Evolutionary conservation across 2,329 filamentous ascomycete genomes (phyloP), one percentile per base, ranked within the genome.

Genomic region (Curvularia verruculosa): DNA sequence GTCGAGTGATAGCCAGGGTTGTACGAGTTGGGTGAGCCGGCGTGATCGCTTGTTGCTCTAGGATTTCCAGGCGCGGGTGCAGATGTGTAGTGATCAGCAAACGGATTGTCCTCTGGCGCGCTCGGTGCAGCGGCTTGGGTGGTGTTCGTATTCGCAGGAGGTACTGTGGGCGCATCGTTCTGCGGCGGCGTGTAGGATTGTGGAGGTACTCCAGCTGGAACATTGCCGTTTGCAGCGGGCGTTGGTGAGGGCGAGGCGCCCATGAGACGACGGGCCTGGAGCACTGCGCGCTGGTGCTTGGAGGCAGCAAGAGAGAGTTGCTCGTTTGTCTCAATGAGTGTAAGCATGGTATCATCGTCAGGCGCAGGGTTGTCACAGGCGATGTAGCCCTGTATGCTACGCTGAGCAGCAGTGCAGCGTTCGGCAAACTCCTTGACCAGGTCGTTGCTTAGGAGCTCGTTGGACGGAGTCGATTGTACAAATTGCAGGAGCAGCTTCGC

Each of bases 301-400:
- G 87, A 95, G 39, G 94, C 82, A 0, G 93, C 89, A 43, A 90
- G 86, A 59, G 91, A 90, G 28, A 99, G 82, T 72, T 94, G 90
- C 76, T 98, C 95, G 73, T 96, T 96, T 13, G 92, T 95, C 76
- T 97, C 92, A 70, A 99, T 96, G 60, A 99, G 81, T 13, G 87
- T 93, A 72, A 95, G 87, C 85, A 98, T 92, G 1, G 94, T 98
- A 65, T 96, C 89, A 69, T 96, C 94, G 75, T 98, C 95, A 0
- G 94, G 93, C 1, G 85, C 74, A 0, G 94, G 93, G 72, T 91
- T 85, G 54, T 89, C 87, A 45, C 88, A 86, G 40, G 87, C 83
- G 82, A 98, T 96, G 78, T 96, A 98, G 29, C 83, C 83, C 70
- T 97, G 92, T 66, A 98, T 87, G 71, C 89, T 91, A 52, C 88